Evolutionary conservation across 2,329 filamentous ascomycete species (phyloP).

Genomic region (Verticillium tricorpus): DNA sequence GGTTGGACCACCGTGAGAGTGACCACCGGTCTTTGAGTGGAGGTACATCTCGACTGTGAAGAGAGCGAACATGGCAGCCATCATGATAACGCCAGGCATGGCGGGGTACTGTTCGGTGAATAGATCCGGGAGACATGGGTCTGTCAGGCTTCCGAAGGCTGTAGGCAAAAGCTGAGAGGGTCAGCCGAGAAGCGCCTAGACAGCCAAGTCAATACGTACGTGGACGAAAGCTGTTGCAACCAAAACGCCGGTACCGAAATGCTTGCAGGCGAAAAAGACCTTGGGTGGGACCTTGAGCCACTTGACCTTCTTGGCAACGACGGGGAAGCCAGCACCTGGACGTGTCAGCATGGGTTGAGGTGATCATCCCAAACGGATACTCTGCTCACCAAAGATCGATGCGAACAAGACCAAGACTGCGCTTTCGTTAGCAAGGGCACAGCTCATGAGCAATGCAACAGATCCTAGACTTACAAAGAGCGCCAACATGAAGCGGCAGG

Average conservation of each 20-base stretch:
- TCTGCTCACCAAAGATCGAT: constrained; percentile 30
- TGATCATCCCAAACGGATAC: neutral
- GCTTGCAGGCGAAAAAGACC: constrained; percentile 59
- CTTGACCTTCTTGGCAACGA: constrained; percentile 49
- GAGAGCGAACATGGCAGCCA: constrained; percentile 55
- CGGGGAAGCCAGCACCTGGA: constrained; percentile 45
- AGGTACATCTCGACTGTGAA: constrained; percentile 61
- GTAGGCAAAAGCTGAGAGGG: constrained; percentile 48
- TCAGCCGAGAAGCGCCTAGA: neutral
- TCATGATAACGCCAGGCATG: constrained; percentile 62
- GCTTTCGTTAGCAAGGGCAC: constrained; percentile 4
- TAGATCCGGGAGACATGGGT: constrained; percentile 54
- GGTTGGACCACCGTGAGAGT: constrained; percentile 53
- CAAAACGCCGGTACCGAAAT: constrained; percentile 67
- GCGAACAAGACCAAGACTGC: constrained; percentile 34
- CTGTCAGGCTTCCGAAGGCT: constrained; percentile 47
- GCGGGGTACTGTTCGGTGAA: constrained; percentile 57
- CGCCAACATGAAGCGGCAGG: constrained; percentile 33
- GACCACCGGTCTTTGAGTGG: constrained; percentile 53
- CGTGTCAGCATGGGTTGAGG: constrained; percentile 8
- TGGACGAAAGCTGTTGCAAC: constrained; percentile 72
- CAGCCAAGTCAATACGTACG: constrained; percentile 30
- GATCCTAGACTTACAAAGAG: constrained; percentile 31
- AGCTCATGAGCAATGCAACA: too few relatives aligned
- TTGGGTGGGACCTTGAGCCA: constrained; percentile 54